Conservation (phyloP, 495 filamentous ascomycete species). For the Lepraria neglecta region DNA sequence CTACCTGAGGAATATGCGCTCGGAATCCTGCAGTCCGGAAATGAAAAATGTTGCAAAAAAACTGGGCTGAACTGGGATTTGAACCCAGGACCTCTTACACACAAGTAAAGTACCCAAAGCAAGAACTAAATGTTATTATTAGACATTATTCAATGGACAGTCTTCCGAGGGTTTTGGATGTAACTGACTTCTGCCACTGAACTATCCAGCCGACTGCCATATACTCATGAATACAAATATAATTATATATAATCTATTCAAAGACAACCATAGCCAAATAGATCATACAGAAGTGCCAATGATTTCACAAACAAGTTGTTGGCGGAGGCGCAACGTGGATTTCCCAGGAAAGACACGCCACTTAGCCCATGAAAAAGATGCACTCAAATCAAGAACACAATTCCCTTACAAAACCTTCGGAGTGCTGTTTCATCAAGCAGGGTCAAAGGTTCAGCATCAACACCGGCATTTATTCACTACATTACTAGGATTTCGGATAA, state of each 20-base stretch:
- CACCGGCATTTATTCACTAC: background rate
- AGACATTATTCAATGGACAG: too few species aligned
- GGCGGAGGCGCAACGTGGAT: background rate
- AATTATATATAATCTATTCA: background rate
- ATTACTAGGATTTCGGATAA: background rate
- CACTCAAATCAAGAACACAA: background rate
- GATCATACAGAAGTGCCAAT: too few species aligned
- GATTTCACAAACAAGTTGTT: background rate
- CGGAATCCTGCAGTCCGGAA: background rate
- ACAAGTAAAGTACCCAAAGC: conserved; percentile 16
- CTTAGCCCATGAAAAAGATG: background rate
- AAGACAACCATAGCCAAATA: background rate
- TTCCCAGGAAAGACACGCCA: background rate
- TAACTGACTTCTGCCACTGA: conserved; percentile 19
- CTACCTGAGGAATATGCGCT: background rate
- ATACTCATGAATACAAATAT: rapidly evolving
- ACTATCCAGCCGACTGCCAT: conserved; percentile 10
- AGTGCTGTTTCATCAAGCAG: background rate
- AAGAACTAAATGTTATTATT: background rate
- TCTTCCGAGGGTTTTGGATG: too few species aligned
- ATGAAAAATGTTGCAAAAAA: background rate
- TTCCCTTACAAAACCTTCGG: background rate
- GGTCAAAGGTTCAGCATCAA: background rate
- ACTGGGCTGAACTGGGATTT: conserved; percentile 23
- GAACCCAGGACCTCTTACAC: conserved; percentile 26